Evolutionary conservation across 805 yeast genomes (phyloP).

Genomic region (Candida krabiensis): DNA sequence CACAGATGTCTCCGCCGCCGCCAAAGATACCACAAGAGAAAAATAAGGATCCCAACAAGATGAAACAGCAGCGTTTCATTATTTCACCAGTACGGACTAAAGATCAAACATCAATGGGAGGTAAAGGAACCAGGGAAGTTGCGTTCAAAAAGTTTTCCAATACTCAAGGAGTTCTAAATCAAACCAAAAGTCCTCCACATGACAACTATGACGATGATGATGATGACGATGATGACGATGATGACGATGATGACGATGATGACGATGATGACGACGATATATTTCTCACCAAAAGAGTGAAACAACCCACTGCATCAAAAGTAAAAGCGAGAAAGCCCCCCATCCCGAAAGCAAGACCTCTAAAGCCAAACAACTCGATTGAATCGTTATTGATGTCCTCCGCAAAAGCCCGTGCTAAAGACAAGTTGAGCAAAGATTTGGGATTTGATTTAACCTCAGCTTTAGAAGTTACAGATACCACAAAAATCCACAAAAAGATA

Average conservation of each 20-base stretch:
- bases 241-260: no score
- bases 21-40: not conserved
- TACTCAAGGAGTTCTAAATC: not conserved
- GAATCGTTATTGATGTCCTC: slow-evolving; percentile 7
- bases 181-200: no score
- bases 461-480: slow-evolving; percentile 7
- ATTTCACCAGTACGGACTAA: slow-evolving; percentile 5
- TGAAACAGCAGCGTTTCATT: slow-evolving; percentile 11
- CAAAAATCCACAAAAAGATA: slow-evolving; percentile 13
- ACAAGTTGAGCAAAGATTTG: slow-evolving; percentile 14
- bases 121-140: not conserved
- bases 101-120: not conserved
- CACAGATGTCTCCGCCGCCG: no score
- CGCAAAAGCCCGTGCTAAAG: slow-evolving; percentile 7
- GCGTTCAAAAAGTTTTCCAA: not conserved
- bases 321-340: slow-evolving; percentile 1
- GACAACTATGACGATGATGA: no score
- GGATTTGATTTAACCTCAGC: slow-evolving; percentile 22
- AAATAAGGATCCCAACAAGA: slow-evolving; percentile 1
- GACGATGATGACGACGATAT: slow-evolving; percentile 2
- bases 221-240: no score
- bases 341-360: not conserved
- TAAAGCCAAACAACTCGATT: slow-evolving; percentile 3
- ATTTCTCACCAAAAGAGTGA: slow-evolving; percentile 8
- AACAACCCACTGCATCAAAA: slow-evolving; percentile 2